phyloP scores from a whole-genome alignment of 2,329 filamentous ascomycete species.

The Exophiala phaeomuriformis region DNA sequence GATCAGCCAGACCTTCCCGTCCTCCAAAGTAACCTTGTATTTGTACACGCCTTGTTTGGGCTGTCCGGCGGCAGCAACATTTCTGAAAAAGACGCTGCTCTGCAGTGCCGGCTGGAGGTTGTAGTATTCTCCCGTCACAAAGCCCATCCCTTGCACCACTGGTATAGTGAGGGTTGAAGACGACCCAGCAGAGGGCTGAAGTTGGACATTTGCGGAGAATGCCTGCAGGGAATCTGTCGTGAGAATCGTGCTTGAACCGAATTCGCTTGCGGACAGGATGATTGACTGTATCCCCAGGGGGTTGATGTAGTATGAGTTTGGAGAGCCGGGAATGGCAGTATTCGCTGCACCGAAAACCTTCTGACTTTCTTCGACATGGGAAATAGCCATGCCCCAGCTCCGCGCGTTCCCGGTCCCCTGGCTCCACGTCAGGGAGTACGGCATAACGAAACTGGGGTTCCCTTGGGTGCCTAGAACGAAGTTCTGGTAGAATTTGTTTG shows the following conservation, averaged over 20 bases:
- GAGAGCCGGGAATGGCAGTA: slow-evolving; percentile 46
- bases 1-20: slow-evolving; percentile 69
- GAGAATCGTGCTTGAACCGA: slow-evolving; percentile 54
- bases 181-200: slow-evolving; percentile 50
- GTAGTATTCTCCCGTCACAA: slow-evolving; percentile 70
- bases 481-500: slow-evolving; percentile 64
- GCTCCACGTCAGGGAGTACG: slow-evolving; percentile 63
- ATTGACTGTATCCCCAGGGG: slow-evolving; percentile 76
- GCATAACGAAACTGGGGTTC: slow-evolving; percentile 65
- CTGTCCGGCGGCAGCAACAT: slow-evolving; percentile 48
- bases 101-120: slow-evolving; percentile 65
- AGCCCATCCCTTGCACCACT: slow-evolving; percentile 81
- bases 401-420: slow-evolving; percentile 54
- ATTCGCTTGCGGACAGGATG: slow-evolving; percentile 68
- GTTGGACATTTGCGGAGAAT: slow-evolving; percentile 60
- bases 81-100: slow-evolving; percentile 65
- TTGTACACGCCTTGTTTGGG: slow-evolving; percentile 63
- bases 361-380: slow-evolving; percentile 63
- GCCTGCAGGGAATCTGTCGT: slow-evolving; percentile 47
- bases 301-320: slow-evolving; percentile 67
- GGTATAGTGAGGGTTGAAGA: slow-evolving; percentile 65
- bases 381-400: slow-evolving; percentile 71
- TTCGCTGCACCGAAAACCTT: slow-evolving; percentile 57
- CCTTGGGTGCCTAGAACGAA: slow-evolving; percentile 69
- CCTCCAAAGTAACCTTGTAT: slow-evolving; percentile 65